Conservation (phyloP, 116 monocot genomes). For the Posidonia oceanica region DNA sequence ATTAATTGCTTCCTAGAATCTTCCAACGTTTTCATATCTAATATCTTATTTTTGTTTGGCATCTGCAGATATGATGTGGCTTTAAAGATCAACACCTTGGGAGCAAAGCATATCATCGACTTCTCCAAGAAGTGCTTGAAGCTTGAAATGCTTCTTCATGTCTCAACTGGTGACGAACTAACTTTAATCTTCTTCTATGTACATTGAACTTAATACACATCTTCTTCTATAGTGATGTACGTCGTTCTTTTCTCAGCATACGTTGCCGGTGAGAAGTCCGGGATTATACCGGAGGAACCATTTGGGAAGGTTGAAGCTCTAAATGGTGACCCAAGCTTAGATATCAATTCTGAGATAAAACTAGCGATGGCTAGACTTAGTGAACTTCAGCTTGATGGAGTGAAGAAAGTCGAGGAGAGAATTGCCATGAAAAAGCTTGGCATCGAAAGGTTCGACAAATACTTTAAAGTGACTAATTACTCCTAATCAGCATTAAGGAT, state of each 20-base stretch:
- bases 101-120: conserved; percentile 31
- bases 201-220: not conserved
- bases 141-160: conserved; percentile 34
- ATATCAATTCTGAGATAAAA: conserved; percentile 56
- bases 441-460: conserved; percentile 9
- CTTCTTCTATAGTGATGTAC: not conserved
- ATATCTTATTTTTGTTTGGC: no score
- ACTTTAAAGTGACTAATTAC: no score
- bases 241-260: conserved; percentile 33
- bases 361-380: conserved; percentile 8
- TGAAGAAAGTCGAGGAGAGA: not conserved
- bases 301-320: conserved; percentile 59
- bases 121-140: conserved; percentile 34
- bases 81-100: conserved; percentile 28
- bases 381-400: not conserved
- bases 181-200: not conserved
- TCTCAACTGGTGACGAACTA: conserved; percentile 32
- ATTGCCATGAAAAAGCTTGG: conserved; percentile 10
- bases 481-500: no score
- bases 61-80: conserved; percentile 28
- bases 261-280: conserved; percentile 74
- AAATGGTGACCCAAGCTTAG: conserved; percentile 15
- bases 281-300: conserved; percentile 51
- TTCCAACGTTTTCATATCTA: no score
- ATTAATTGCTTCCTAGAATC: no score